Evolutionary conservation across 208 protist species (phyloP).

Genomic region (Acanthamoeba healyi): DNA sequence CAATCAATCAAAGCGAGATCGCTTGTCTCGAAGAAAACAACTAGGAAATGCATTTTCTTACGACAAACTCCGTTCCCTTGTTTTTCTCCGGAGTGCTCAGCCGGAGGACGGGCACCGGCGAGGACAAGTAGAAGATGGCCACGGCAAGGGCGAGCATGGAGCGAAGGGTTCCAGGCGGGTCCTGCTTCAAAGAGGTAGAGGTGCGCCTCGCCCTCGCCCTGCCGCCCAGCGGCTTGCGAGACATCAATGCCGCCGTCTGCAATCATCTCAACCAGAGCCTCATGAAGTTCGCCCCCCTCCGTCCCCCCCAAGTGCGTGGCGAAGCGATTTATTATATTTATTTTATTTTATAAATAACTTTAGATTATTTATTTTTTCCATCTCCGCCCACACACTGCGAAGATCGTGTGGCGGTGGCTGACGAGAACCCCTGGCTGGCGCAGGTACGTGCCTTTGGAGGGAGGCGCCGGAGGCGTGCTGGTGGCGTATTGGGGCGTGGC

Average conservation of each 20-base stretch:
- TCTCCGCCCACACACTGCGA: no score
- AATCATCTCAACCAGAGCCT: conserved; percentile 15
- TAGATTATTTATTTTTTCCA: no score
- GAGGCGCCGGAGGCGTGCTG: conserved; percentile 13
- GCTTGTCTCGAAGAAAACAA: no score
- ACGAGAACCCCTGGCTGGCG: no score
- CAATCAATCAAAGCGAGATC: no score
- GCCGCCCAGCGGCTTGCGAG: neutral
- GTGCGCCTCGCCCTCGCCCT: conserved; percentile 1
- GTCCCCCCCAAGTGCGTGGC: no score
- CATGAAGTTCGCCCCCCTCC: conserved; percentile 14
- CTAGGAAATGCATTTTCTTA: no score
- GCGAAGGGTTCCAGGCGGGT: neutral
- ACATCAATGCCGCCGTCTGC: conserved; percentile 19
- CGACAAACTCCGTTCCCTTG: neutral
- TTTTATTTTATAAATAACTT: neutral
- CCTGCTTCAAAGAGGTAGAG: neutral
- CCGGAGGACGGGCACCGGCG: neutral
- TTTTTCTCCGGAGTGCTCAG: neutral
- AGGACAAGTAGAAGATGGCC: neutral
- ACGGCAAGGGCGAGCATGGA: neutral
- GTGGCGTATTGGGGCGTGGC: conserved; percentile 16
- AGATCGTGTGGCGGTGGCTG: no score
- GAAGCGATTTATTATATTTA: neutral
- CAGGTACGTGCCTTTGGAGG: neutral